These are phyloP conservation scores for Aspergillus alliaceus DNA, from an alignment of 2,329 filamentous ascomycete genomes.

Conservation along the genomic window DNA sequence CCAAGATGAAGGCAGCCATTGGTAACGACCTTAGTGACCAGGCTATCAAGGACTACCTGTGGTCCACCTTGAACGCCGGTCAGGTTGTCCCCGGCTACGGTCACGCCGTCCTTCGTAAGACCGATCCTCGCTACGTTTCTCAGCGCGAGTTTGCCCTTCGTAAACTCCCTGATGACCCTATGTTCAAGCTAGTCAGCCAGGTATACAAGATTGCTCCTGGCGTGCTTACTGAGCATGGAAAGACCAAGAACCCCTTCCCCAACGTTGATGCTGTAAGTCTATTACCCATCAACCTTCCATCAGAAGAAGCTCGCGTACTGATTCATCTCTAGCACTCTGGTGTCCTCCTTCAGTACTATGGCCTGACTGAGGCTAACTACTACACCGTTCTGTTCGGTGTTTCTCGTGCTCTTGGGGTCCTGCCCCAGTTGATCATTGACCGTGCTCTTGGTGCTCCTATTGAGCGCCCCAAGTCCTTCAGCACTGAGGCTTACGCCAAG, in stretches of 20 bases:
- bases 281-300: background rate
- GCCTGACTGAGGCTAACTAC: conserved; percentile 97
- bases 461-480: conserved; percentile 98
- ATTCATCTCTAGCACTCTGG: conserved; percentile 69
- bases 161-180: conserved; percentile 93
- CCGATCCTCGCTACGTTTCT: conserved; percentile 96
- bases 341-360: conserved; percentile 99
- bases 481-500: conserved; percentile 94
- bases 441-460: conserved; percentile 95
- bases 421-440: conserved; percentile 99
- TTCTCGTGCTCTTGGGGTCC: conserved; percentile 94
- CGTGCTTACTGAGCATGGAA: conserved; percentile 98
- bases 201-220: conserved; percentile 99
- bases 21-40: conserved; percentile 95
- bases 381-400: conserved; percentile 99
- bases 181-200: conserved; percentile 99
- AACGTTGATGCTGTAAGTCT: conserved; percentile 80
- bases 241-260: conserved; percentile 99
- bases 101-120: conserved; percentile 99
- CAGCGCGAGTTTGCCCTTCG: conserved; percentile 95
- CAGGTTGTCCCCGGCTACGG: conserved; percentile 98
- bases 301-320: conserved; percentile 8
- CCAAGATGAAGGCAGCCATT: conserved; percentile 95
- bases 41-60: conserved; percentile 97
- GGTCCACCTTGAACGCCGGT: conserved; percentile 92